These are phyloP conservation scores for Komagataella pseudopastoris DNA, from an alignment of 805 yeast species.

Conservation along the genomic window DNA sequence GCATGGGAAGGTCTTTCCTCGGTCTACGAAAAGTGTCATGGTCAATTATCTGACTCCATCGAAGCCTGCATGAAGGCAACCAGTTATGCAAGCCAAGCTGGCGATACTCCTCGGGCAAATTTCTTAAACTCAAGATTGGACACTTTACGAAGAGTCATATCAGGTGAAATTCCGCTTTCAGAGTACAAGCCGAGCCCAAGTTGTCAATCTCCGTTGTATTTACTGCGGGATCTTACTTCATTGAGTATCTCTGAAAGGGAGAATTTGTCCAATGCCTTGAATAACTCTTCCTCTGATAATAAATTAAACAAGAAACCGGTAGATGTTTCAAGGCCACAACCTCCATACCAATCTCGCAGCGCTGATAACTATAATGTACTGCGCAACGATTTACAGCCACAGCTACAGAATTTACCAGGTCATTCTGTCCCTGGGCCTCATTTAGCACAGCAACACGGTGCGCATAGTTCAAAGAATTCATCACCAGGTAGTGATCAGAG, in stretches of 20 bases:
- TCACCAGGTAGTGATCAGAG: not conserved
- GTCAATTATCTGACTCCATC: slow-evolving; percentile 43
- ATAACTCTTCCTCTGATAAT: too few relatives aligned
- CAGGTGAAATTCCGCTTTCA: not conserved
- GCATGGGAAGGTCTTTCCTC: slow-evolving; percentile 57
- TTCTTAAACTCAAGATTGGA: not conserved
- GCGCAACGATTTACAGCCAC: not conserved
- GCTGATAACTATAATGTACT: not conserved
- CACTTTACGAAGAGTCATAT: not conserved
- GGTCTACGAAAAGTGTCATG: slow-evolving; percentile 51
- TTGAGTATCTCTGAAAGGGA: not conserved
- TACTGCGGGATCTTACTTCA: not conserved
- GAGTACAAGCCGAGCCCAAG: not conserved
- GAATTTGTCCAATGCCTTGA: not conserved
- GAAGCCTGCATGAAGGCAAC: slow-evolving; percentile 45
- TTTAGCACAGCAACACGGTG: not conserved
- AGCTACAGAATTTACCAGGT: not conserved
- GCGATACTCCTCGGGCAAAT: slow-evolving; percentile 14
- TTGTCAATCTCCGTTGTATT: not conserved
- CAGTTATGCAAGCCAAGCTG: slow-evolving; percentile 31
- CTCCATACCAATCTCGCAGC: not conserved
- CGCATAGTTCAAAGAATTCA: not conserved
- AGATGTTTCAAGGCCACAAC: not conserved
- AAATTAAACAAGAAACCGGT: not conserved
- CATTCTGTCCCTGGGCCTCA: not conserved